These are phyloP conservation scores for Boletus semigastroideus DNA, from an alignment of 1,284 basidiomycete genomes.

Conservation along the genomic window DNA sequence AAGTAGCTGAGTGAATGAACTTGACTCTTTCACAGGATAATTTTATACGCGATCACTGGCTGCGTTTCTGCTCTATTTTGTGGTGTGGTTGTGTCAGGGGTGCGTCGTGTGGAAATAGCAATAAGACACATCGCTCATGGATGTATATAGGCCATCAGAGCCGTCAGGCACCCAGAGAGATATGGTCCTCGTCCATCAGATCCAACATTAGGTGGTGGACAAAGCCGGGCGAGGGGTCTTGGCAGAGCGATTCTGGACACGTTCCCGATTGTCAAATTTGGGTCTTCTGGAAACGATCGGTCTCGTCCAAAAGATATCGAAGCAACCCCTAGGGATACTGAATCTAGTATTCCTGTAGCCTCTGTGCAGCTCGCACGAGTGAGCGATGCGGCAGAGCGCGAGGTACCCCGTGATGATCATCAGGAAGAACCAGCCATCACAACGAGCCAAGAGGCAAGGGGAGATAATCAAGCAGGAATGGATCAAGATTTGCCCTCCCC, in stretches of 20 bases:
- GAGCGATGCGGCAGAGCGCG: neutral
- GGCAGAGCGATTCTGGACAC: constrained; percentile 91
- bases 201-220: constrained; percentile 46
- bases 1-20: neutral
- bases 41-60: constrained; percentile 85
- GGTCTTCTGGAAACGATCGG: constrained; percentile 27
- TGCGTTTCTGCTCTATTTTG: constrained; percentile 81
- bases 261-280: constrained; percentile 90
- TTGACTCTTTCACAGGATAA: constrained; percentile 55
- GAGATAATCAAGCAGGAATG: constrained; percentile 1
- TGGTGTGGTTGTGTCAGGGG: constrained; percentile 79
- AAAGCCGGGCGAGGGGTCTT: constrained; percentile 77
- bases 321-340: constrained; percentile 5
- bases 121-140: constrained; percentile 3
- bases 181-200: constrained; percentile 73
- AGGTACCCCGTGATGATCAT: neutral
- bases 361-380: constrained; percentile 17
- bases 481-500: constrained; percentile 10
- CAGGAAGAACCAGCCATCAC: neutral
- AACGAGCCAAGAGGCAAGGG: neutral
- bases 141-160: constrained; percentile 69
- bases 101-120: constrained; percentile 36
- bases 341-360: neutral
- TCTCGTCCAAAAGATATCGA: constrained; percentile 37
- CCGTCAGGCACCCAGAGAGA: constrained; percentile 85